phyloP scores from a whole-genome alignment of 768 basidiomycete genomes.

The Psilocybe subaeruginosa region DNA sequence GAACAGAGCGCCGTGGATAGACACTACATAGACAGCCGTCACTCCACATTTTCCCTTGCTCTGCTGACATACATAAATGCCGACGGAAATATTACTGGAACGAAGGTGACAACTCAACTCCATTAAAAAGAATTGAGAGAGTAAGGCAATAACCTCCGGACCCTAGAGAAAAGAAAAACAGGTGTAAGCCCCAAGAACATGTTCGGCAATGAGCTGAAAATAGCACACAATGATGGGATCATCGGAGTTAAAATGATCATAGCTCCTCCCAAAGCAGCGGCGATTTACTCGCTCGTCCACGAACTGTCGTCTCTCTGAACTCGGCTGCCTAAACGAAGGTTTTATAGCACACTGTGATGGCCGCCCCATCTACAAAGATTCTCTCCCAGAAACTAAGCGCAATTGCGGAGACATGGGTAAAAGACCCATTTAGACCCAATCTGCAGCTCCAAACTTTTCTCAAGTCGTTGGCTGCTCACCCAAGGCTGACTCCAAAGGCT shows the following conservation, averaged over 20 bases:
- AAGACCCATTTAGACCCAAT: conserved; percentile 78
- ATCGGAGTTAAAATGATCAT: conserved; percentile 9
- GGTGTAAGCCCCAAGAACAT: neutral
- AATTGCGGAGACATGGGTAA: conserved; percentile 66
- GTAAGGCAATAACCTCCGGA: neutral
- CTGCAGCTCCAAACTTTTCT: conserved; percentile 73
- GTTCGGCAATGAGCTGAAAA: neutral
- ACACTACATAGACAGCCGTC: neutral
- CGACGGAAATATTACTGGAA: neutral
- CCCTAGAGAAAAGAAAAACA: neutral
- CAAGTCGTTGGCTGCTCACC: conserved; percentile 66
- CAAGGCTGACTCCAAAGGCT: conserved; percentile 62
- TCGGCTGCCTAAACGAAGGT: conserved; percentile 1
- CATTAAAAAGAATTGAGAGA: neutral
- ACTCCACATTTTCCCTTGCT: neutral
- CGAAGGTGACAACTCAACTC: neutral
- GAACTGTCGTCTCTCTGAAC: conserved; percentile 6
- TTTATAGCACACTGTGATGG: conserved; percentile 13
- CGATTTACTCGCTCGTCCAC: neutral
- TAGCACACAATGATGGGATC: conserved; percentile 9
- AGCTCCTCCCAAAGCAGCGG: conserved; percentile 1
- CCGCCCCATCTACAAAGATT: conserved; percentile 22
- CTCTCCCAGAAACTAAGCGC: conserved; percentile 51
- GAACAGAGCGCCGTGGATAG: neutral
- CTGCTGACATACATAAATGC: neutral